phyloP scores from a whole-genome alignment of 305 asterid species.

The Petunia hybrid region DNA sequence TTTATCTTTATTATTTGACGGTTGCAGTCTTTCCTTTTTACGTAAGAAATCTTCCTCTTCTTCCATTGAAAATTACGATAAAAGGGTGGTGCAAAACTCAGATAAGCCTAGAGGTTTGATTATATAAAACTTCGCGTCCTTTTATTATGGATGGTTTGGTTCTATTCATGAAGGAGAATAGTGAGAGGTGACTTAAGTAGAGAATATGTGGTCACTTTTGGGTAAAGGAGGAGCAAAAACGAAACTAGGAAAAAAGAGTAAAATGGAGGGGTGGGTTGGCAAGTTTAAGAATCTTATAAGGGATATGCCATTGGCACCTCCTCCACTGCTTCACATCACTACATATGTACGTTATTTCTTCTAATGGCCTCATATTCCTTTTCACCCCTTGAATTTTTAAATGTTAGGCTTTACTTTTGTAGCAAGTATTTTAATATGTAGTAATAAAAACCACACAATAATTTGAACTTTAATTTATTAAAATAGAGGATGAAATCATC shows the following conservation, averaged over 20 bases:
- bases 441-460: neutral
- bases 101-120: slow-evolving; percentile 42
- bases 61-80: neutral
- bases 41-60: neutral
- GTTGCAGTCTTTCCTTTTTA: neutral
- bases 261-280: slow-evolving; percentile 31
- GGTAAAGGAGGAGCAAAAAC: slow-evolving; percentile 42
- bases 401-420: slow-evolving; percentile 3
- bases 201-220: slow-evolving; percentile 48
- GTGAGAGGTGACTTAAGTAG: slow-evolving; percentile 49
- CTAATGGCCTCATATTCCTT: neutral
- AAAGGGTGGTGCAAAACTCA: neutral
- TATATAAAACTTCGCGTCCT: slow-evolving; percentile 32
- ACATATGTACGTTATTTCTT: neutral
- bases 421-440: neutral
- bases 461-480: neutral
- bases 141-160: slow-evolving; percentile 6
- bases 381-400: neutral
- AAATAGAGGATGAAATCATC: neutral
- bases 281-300: slow-evolving; percentile 53
- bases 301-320: slow-evolving; percentile 64
- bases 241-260: slow-evolving; percentile 21
- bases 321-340: neutral
- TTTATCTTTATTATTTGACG: neutral
- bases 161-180: slow-evolving; percentile 8